Evolutionary conservation across 306 rosid species (phyloP), one percentile per base, ranked within the genome.

Genomic region (Fragaria vesca): DNA sequence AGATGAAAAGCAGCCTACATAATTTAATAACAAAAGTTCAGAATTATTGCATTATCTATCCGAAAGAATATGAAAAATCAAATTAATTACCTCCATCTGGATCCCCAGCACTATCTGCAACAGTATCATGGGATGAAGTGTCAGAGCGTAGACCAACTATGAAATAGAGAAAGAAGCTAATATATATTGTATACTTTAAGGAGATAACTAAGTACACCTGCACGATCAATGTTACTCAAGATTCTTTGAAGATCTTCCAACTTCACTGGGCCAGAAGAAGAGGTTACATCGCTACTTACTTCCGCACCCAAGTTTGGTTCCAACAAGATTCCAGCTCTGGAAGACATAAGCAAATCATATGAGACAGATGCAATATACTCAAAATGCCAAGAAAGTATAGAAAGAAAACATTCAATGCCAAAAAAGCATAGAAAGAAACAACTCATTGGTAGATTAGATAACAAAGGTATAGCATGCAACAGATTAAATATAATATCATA

Each of bases 211-310:
- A 20, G 28, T 55, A 42, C 85, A 94, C 98, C 98, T 81, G 93
- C 81, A 72, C 92, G 89, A 50, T 82, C 97, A 26, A 94, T 88
- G 89, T 86, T 91, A 75, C 89, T 88, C 87, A 94, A 81, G 83
- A 94, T 88, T 79, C 93, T 93, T 79, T 85, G 97, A 74, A 94
- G 92, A 88, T 92, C 97, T 83, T 85, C 97, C 85, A 94, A 83
- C 78, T 86, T 94, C 81, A 94, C 98, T 0, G 93, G 95, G 66
- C 95, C 92, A 30, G 93, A 82, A 55, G 98, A 89, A 6, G 87
- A 85, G 78, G 88, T 76, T 26, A 72, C 88, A 79, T 86, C 87
- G 45, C 92, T 85, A 46, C 85, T 84, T 62, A 79, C 90, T 77
- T 90, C 96, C 48, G 85, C 83, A 66, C 91, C 85, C 60, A 86